Conservation (phyloP, 768 basidiomycete species). For the Lentinula guzmanii region DNA sequence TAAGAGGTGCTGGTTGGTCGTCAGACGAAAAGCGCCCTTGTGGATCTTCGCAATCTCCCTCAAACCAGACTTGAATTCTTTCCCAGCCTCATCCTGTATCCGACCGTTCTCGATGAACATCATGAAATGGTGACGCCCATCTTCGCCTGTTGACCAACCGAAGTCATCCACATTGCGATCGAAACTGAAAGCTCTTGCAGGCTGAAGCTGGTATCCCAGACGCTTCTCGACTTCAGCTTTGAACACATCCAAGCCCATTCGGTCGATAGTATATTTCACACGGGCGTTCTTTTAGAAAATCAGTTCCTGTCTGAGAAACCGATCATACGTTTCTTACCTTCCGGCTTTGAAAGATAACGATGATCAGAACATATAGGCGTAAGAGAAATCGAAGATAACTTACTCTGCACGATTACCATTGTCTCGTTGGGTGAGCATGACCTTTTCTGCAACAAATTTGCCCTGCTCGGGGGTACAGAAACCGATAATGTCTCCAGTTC, state of each 20-base stretch:
- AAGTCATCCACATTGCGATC: conserved; percentile 90
- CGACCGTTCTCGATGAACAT: conserved; percentile 97
- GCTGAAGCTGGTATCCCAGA: conserved; percentile 71
- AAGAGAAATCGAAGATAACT: conserved; percentile 23
- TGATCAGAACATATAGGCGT: not conserved
- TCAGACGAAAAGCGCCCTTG: conserved; percentile 91
- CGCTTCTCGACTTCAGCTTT: conserved; percentile 86
- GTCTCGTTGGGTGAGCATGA: conserved; percentile 92
- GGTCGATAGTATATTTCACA: conserved; percentile 95
- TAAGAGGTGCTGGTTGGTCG: conserved; percentile 91
- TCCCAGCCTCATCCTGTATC: conserved; percentile 87
- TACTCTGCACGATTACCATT: conserved; percentile 93
- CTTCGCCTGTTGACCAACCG: conserved; percentile 85
- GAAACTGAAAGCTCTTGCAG: conserved; percentile 75
- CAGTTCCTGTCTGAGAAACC: not conserved
- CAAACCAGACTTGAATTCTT: conserved; percentile 89
- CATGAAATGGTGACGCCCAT: conserved; percentile 88
- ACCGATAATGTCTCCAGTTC: conserved; percentile 80
- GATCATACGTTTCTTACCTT: conserved; percentile 31
- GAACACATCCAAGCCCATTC: conserved; percentile 86
- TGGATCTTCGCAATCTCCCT: conserved; percentile 91
- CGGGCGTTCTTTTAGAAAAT: conserved; percentile 59
- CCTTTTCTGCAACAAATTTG: conserved; percentile 79
- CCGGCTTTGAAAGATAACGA: conserved; percentile 32
- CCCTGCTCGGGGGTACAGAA: conserved; percentile 91